Conservation (phyloP, 192 early-diverging fungal genomes). For the Coemansia sp. region DNA sequence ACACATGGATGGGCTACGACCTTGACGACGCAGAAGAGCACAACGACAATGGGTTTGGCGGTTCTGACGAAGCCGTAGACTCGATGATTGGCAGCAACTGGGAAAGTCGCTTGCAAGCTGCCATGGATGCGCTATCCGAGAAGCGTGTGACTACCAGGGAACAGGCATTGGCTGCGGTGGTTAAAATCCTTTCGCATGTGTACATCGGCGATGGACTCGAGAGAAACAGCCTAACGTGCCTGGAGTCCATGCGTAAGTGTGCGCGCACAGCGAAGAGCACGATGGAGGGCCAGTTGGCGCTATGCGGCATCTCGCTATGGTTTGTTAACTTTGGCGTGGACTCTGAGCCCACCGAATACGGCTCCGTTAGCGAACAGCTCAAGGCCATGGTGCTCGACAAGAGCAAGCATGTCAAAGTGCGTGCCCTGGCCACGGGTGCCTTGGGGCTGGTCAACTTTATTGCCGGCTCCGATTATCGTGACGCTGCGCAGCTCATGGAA, state of each 20-base stretch:
- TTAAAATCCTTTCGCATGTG: constrained; percentile 53
- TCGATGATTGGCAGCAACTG: constrained; percentile 22
- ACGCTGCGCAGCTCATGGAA: constrained; percentile 23
- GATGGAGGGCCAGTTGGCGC: constrained; percentile 26
- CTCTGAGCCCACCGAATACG: constrained; percentile 18
- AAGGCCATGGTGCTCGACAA: constrained; percentile 11
- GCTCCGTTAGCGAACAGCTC: constrained; percentile 11
- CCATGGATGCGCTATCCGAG: constrained; percentile 34
- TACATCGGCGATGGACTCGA: constrained; percentile 60
- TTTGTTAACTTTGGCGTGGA: constrained; percentile 48
- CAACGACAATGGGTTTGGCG: too few relatives aligned
- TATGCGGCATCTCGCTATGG: constrained; percentile 35
- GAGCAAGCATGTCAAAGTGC: constrained; percentile 7
- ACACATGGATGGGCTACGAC: constrained; percentile 20
- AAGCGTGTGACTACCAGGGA: constrained; percentile 55
- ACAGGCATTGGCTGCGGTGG: constrained; percentile 55
- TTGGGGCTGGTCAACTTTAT: constrained; percentile 47
- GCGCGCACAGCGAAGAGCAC: constrained; percentile 35
- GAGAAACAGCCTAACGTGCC: constrained; percentile 51
- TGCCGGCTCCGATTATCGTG: constrained; percentile 31
- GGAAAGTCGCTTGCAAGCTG: constrained; percentile 19
- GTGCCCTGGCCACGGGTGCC: constrained; percentile 19
- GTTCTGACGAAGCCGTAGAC: constrained; percentile 3
- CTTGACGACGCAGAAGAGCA: background rate
- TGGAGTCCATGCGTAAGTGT: constrained; percentile 61